A percentile compares a stretch with the other conserved stretches of the same genome.
These are phyloP conservation scores for Gracilariopsis chorda DNA, from an alignment of 23 red algal species.

Conservation along the genomic window DNA sequence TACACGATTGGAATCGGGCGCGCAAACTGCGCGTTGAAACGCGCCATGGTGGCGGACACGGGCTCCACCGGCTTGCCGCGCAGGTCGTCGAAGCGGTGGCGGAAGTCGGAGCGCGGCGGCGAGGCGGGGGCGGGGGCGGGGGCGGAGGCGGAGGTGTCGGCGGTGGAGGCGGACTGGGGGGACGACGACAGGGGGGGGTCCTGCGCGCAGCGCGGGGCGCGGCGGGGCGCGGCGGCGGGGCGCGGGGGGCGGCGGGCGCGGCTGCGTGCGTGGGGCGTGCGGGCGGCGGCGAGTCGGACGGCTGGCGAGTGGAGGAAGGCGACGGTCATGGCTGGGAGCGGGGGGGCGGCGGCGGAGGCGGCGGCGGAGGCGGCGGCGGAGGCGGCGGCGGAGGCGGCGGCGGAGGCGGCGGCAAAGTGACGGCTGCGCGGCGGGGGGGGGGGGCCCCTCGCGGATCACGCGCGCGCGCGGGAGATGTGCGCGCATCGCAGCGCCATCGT, in stretches of 20 bases:
- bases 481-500: not conserved
- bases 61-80: constrained; percentile 61
- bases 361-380: not conserved
- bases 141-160: not conserved
- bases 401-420: not conserved
- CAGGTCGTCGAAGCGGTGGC: constrained; percentile 5
- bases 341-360: not conserved
- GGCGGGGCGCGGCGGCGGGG: not conserved
- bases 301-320: not conserved
- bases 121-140: not conserved
- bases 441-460: not conserved
- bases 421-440: not conserved
- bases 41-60: constrained; percentile 54
- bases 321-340: not conserved
- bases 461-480: not conserved
- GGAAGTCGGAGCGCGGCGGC: not conserved
- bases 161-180: not conserved
- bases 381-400: not conserved
- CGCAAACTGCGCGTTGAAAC: constrained; percentile 60
- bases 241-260: not conserved
- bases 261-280: not conserved
- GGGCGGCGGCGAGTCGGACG: not conserved
- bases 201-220: not conserved
- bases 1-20: constrained; percentile 85
- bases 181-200: not conserved